Conservation (phyloP, 116 monocot genomes). For the Zostera marina region DNA sequence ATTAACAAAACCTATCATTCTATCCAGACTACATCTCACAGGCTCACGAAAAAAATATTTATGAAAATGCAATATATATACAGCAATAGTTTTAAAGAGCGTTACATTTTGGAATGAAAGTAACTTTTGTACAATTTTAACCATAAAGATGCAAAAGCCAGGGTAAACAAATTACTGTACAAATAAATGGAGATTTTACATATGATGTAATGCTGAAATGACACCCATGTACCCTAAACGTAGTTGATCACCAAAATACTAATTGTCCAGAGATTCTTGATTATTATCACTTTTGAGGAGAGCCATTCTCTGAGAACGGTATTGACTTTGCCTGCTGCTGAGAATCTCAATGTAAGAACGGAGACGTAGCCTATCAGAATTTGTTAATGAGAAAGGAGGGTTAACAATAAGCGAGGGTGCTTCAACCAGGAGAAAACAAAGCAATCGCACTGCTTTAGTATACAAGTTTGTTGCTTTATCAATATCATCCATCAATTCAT, state of each 20-base stretch:
- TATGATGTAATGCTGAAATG: background rate
- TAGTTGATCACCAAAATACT: background rate
- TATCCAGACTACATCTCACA: too few species aligned
- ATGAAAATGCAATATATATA: too few species aligned
- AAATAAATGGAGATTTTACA: slow-evolving; percentile 31
- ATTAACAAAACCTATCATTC: too few species aligned
- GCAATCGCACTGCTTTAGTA: slow-evolving; percentile 52
- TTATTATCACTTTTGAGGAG: slow-evolving; percentile 26
- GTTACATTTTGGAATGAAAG: too few species aligned
- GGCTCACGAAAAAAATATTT: too few species aligned
- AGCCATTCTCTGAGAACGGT: slow-evolving; percentile 28
- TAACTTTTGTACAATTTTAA: background rate
- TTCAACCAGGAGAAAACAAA: slow-evolving; percentile 74
- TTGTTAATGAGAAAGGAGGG: slow-evolving; percentile 71
- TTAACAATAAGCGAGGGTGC: slow-evolving; percentile 63
- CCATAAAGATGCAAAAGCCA: background rate
- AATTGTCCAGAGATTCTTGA: background rate
- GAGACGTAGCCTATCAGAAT: slow-evolving; percentile 44
- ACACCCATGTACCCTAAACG: background rate
- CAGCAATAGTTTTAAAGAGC: too few species aligned
- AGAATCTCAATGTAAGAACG: slow-evolving; percentile 60
- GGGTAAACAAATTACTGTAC: slow-evolving; percentile 24
- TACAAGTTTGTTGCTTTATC: slow-evolving; percentile 48
- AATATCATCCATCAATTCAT: slow-evolving; percentile 59
- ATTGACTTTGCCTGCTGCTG: slow-evolving; percentile 50